These are phyloP conservation scores for Penicillium digitatum DNA, from an alignment of 2,329 filamentous ascomycete species.

Conservation along the genomic window DNA sequence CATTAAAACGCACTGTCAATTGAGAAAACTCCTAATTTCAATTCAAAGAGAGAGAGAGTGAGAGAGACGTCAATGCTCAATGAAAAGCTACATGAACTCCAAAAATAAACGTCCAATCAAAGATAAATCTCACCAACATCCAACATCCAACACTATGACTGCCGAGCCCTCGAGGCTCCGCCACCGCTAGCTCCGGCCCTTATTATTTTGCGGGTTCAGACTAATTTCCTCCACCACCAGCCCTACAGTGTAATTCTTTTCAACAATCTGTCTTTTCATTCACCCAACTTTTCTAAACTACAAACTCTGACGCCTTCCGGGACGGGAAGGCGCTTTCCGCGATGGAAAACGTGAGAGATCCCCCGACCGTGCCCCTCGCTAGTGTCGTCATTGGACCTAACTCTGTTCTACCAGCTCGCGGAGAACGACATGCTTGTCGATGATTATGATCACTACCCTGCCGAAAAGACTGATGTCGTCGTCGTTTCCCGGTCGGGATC, in stretches of 20 bases:
- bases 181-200: constrained; percentile 27
- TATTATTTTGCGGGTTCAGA: constrained; percentile 19
- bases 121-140: neutral
- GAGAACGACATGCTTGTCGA: constrained; percentile 63
- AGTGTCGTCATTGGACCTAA: constrained; percentile 32
- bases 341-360: constrained; percentile 45
- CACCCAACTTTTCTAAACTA: constrained; percentile 12
- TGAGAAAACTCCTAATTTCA: neutral
- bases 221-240: constrained; percentile 20
- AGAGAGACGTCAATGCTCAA: neutral
- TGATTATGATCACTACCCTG: constrained; percentile 54
- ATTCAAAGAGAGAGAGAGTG: neutral
- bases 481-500: constrained; percentile 60
- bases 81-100: neutral
- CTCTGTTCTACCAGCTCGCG: constrained; percentile 43
- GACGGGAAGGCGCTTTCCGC: constrained; percentile 37
- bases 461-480: constrained; percentile 60
- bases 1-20: neutral
- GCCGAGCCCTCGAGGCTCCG: constrained; percentile 25
- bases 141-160: constrained; percentile 9
- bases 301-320: constrained; percentile 25
- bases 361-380: constrained; percentile 24
- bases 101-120: neutral
- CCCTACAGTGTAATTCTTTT: constrained; percentile 8
- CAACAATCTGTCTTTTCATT: constrained; percentile 7